These are phyloP conservation scores for Candida andamanensis DNA, from an alignment of 805 yeast species.

Conservation along the genomic window DNA sequence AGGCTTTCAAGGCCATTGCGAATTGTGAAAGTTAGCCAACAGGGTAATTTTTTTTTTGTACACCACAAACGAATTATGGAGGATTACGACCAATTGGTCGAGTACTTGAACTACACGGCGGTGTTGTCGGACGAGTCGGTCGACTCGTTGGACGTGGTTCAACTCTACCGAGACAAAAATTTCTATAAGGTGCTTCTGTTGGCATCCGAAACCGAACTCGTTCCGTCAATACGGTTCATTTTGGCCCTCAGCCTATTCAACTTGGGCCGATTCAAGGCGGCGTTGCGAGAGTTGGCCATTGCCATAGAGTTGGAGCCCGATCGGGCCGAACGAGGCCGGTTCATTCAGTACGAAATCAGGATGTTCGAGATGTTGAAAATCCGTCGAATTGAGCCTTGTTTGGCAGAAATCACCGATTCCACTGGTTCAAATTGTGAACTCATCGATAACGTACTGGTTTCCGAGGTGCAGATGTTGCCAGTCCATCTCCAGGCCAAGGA, in stretches of 20 bases:
- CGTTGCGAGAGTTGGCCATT: slow-evolving; percentile 20
- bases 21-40: not conserved
- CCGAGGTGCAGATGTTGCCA: slow-evolving; percentile 1
- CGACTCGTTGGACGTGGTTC: not conserved
- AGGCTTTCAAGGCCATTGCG: not conserved
- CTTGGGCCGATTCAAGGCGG: slow-evolving; percentile 20
- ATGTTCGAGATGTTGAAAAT: slow-evolving; percentile 12
- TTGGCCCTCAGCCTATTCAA: slow-evolving; percentile 17
- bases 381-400: not conserved
- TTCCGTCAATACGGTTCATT: slow-evolving; percentile 12
- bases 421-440: not conserved
- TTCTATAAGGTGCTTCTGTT: slow-evolving; percentile 15
- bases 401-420: not conserved
- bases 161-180: slow-evolving; percentile 10
- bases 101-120: slow-evolving; percentile 1
- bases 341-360: slow-evolving; percentile 11
- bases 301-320: slow-evolving; percentile 19
- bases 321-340: slow-evolving; percentile 11
- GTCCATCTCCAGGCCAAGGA: slow-evolving; percentile 19
- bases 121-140: slow-evolving; percentile 1
- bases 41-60: too few species aligned
- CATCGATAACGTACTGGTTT: not conserved
- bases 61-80: slow-evolving; percentile 3
- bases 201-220: slow-evolving; percentile 6
- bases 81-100: slow-evolving; percentile 3